phyloP scores from a whole-genome alignment of 2,329 filamentous ascomycete species.

The Rosellinia necatrix region DNA sequence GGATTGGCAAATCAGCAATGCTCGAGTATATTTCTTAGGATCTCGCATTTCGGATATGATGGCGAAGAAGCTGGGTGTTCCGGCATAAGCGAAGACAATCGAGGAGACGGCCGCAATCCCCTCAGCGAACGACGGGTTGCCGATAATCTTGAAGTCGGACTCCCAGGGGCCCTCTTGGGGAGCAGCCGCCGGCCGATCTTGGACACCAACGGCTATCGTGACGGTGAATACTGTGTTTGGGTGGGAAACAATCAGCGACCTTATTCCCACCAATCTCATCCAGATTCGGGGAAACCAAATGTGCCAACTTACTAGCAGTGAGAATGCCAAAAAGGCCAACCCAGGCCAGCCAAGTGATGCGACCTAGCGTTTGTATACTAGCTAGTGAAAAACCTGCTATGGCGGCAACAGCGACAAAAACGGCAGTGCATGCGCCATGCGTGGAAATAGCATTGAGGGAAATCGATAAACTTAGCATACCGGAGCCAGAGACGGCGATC shows the following conservation, averaged over 20 bases:
- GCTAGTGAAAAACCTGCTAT: slow-evolving; percentile 32
- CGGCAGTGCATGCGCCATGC: slow-evolving; percentile 47
- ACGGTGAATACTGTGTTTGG: slow-evolving; percentile 33
- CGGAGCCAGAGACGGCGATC: slow-evolving; percentile 42
- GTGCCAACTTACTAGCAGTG: slow-evolving; percentile 14
- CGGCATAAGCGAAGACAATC: slow-evolving; percentile 46
- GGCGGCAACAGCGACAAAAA: slow-evolving; percentile 45
- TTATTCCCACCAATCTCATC: background rate
- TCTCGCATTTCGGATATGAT: slow-evolving; percentile 43
- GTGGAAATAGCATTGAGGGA: slow-evolving; percentile 47
- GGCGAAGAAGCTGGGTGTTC: slow-evolving; percentile 43
- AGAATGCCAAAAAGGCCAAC: slow-evolving; percentile 39
- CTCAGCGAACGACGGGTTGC: slow-evolving; percentile 38
- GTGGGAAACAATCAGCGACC: background rate
- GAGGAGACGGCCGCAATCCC: slow-evolving; percentile 40
- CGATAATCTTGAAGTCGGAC: slow-evolving; percentile 39
- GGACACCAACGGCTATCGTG: slow-evolving; percentile 40
- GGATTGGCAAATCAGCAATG: no score
- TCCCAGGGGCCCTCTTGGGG: slow-evolving; percentile 31
- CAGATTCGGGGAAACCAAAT: background rate
- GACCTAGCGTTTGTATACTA: slow-evolving; percentile 41
- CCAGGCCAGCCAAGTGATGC: slow-evolving; percentile 44
- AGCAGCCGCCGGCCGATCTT: slow-evolving; percentile 37
- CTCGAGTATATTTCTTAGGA: no score
- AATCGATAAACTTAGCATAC: slow-evolving; percentile 48